phyloP scores from a whole-genome alignment of 768 basidiomycete genomes.

The Melanogaster broomeanus region DNA sequence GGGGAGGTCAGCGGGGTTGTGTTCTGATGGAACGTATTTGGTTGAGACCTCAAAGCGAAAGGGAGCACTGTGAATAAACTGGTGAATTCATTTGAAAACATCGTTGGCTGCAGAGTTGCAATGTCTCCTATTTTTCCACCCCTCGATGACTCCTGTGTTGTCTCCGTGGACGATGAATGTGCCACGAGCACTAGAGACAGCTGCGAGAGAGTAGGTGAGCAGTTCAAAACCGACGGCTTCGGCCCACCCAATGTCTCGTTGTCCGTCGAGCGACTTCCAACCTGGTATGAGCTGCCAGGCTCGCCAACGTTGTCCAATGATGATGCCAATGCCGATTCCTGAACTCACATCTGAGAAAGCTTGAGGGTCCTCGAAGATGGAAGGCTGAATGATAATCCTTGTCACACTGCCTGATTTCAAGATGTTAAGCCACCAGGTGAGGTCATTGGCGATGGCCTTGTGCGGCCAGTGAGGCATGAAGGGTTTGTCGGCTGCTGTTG shows the following conservation, averaged over 20 bases:
- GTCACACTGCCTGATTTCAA: too few species aligned
- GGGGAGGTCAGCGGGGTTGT: constrained; percentile 8
- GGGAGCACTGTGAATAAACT: not conserved
- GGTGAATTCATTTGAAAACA: constrained; percentile 7
- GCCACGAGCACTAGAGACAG: not conserved
- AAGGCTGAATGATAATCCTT: not conserved
- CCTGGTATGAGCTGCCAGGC: constrained; percentile 22
- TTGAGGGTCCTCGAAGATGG: not conserved
- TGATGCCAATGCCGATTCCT: constrained; percentile 14
- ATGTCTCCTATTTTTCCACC: constrained; percentile 2
- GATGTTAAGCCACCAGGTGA: constrained; percentile 36
- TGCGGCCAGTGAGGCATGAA: constrained; percentile 26
- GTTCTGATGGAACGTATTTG: not conserved
- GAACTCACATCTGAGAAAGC: constrained; percentile 20
- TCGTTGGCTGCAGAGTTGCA: constrained; percentile 7
- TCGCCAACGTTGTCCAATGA: constrained; percentile 19
- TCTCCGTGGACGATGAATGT: constrained; percentile 6
- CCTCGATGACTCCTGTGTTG: constrained; percentile 11
- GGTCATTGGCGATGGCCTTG: constrained; percentile 15
- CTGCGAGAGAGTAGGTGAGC: not conserved
- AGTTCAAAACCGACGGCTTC: constrained; percentile 17
- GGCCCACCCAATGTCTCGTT: constrained; percentile 18
- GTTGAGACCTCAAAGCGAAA: not conserved
- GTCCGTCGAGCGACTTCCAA: constrained; percentile 2
- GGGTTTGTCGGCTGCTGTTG: constrained; percentile 26